A percentile compares a stretch with the other conserved stretches of the same genome.
These are phyloP conservation scores for Sphagnum magellanicum DNA, from an alignment of 228 moss, liverwort and hornwort species.

Conservation along the genomic window DNA sequence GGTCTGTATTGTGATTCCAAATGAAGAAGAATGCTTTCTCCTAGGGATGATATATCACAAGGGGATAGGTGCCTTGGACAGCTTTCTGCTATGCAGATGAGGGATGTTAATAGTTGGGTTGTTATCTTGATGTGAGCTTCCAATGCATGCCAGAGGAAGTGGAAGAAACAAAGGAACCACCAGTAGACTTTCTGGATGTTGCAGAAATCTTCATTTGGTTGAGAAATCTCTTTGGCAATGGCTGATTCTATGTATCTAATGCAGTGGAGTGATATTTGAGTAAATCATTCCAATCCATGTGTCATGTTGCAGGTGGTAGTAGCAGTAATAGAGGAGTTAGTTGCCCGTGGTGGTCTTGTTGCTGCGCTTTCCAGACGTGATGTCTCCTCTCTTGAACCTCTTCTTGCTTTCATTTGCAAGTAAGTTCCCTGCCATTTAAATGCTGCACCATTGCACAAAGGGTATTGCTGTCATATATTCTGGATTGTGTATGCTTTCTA, in stretches of 20 bases:
- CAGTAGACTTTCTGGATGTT: too few species aligned
- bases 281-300: too few species aligned
- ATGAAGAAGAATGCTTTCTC: background rate
- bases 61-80: too few species aligned
- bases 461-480: background rate
- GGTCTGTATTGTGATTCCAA: constrained; percentile 9
- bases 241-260: too few species aligned
- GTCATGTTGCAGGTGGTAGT: constrained; percentile 37
- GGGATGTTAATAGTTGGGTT: background rate
- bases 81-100: too few species aligned
- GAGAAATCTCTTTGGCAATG: too few species aligned
- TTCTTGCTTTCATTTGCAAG: constrained; percentile 77
- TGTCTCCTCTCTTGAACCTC: constrained; percentile 39
- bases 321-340: constrained; percentile 85
- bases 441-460: background rate
- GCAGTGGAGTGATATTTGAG: too few species aligned
- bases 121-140: background rate
- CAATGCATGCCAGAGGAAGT: background rate
- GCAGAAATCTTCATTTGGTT: too few species aligned
- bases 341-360: constrained; percentile 68
- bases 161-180: too few species aligned
- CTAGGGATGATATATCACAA: background rate
- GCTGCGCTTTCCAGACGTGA: constrained; percentile 74
- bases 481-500: background rate
- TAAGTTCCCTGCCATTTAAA: constrained; percentile 13